Evolutionary conservation across 495 filamentous ascomycete species (phyloP).

Genomic region (Neurospora sp.): DNA sequence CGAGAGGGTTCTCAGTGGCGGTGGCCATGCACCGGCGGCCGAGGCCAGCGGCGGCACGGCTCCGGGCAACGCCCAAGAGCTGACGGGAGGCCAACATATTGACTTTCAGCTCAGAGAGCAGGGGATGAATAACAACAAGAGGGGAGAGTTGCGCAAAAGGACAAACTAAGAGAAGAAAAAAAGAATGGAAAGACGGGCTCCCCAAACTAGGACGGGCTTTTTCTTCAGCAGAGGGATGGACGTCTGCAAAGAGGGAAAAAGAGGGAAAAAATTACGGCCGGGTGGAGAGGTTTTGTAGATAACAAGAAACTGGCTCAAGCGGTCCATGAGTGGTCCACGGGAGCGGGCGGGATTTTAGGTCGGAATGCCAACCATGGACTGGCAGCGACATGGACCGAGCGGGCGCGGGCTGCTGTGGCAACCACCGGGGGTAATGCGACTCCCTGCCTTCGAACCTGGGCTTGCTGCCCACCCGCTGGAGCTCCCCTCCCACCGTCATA

Average conservation of each 20-base stretch:
- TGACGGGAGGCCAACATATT: slow-evolving; percentile 49
- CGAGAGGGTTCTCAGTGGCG: slow-evolving; percentile 41
- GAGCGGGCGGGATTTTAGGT: slow-evolving; percentile 25
- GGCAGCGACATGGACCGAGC: not conserved
- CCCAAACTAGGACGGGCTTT: slow-evolving; percentile 4
- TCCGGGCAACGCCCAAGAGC: slow-evolving; percentile 41
- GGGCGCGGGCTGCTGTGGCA: not conserved
- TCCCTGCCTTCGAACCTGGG: not conserved
- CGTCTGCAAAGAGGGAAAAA: slow-evolving; percentile 7
- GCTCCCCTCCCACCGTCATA: slow-evolving; percentile 25
- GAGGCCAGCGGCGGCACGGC: slow-evolving; percentile 36
- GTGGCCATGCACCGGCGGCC: slow-evolving; percentile 47
- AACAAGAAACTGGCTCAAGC: slow-evolving; percentile 6
- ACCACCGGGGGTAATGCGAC: not conserved
- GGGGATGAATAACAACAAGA: slow-evolving; percentile 20
- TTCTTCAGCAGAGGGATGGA: slow-evolving; percentile 1
- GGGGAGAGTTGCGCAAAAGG: slow-evolving; percentile 22
- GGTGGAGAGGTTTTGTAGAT: slow-evolving; percentile 23
- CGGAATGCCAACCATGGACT: slow-evolving; percentile 16
- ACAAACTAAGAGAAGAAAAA: slow-evolving; percentile 10
- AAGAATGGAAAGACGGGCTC: slow-evolving; percentile 7
- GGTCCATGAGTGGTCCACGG: not conserved
- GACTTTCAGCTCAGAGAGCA: slow-evolving; percentile 22
- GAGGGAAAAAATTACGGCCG: slow-evolving; percentile 14
- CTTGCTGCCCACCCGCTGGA: slow-evolving; percentile 3